phyloP scores from a whole-genome alignment of 2,329 filamentous ascomycete species.

The Meredithiella fracta region DNA sequence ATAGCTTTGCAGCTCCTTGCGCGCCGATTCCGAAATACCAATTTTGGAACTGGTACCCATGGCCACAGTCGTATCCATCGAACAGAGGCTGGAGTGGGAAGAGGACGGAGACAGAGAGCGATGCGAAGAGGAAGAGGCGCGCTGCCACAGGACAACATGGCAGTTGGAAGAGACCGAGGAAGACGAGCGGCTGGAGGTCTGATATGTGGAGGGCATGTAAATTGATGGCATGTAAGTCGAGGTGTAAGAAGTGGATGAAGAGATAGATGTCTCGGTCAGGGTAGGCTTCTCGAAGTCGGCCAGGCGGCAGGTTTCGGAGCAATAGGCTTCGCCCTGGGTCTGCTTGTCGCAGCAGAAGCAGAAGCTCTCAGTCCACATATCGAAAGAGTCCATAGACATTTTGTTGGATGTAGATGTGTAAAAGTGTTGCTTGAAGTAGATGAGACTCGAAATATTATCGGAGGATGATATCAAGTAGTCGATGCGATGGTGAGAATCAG shows the following conservation, averaged over 20 bases:
- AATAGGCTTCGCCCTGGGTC: slow-evolving; percentile 67
- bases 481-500: not conserved
- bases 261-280: not conserved
- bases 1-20: slow-evolving; percentile 68
- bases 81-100: slow-evolving; percentile 71
- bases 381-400: slow-evolving; percentile 31
- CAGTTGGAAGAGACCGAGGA: slow-evolving; percentile 23
- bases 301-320: slow-evolving; percentile 78
- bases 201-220: slow-evolving; percentile 53
- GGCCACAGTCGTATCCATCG: slow-evolving; percentile 48
- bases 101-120: slow-evolving; percentile 51
- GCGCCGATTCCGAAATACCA: slow-evolving; percentile 57
- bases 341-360: slow-evolving; percentile 80
- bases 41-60: slow-evolving; percentile 30
- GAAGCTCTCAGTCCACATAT: slow-evolving; percentile 74
- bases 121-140: slow-evolving; percentile 17
- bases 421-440: not conserved
- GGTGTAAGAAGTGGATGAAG: slow-evolving; percentile 16
- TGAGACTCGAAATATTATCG: not conserved
- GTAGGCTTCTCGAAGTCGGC: slow-evolving; percentile 60
- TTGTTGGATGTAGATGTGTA: slow-evolving; percentile 19
- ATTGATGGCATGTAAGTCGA: slow-evolving; percentile 50
- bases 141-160: slow-evolving; percentile 17
- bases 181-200: slow-evolving; percentile 31
- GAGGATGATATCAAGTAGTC: not conserved